Evolutionary conservation across 1,284 basidiomycete species (phyloP).

Genomic region (Irpex rosettiformis): DNA sequence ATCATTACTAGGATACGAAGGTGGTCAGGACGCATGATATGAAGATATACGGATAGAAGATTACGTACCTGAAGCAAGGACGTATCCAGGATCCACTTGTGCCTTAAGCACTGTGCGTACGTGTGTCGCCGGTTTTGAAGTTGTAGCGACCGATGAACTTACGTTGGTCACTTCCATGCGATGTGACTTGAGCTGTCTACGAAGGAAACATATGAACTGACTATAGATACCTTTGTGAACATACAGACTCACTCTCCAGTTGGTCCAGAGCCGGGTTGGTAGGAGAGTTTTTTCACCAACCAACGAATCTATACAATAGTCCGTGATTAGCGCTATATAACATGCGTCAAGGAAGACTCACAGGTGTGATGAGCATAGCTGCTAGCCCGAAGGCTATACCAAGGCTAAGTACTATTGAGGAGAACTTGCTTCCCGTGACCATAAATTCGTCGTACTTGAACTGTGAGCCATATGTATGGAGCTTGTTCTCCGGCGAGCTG

Average conservation of each 20-base stretch:
- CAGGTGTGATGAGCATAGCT: constrained; percentile 36
- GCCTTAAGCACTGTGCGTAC: constrained; percentile 60
- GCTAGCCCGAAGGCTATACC: constrained; percentile 30
- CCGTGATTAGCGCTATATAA: neutral
- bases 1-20: constrained; percentile 55
- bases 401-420: constrained; percentile 41
- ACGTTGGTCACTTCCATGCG: constrained; percentile 56
- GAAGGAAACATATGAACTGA: constrained; percentile 1
- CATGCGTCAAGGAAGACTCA: constrained; percentile 22
- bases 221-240: neutral
- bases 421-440: constrained; percentile 37
- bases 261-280: constrained; percentile 61
- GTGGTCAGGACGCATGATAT: too few relatives aligned
- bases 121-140: constrained; percentile 42
- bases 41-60: too few relatives aligned
- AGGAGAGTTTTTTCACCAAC: constrained; percentile 46
- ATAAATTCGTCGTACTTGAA: constrained; percentile 79
- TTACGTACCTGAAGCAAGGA: constrained; percentile 55
- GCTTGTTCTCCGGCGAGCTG: constrained; percentile 18
- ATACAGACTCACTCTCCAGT: constrained; percentile 45
- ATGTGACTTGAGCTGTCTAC: constrained; percentile 58
- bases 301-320: constrained; percentile 44
- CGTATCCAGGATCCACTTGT: constrained; percentile 81
- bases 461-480: constrained; percentile 51
- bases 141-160: constrained; percentile 40